Percentiles rank a stretch among this genome's conserved stretches.
These are phyloP conservation scores for Bretschneidera sinensis DNA, from an alignment of 345 rosid genomes.

Conservation along the genomic window DNA sequence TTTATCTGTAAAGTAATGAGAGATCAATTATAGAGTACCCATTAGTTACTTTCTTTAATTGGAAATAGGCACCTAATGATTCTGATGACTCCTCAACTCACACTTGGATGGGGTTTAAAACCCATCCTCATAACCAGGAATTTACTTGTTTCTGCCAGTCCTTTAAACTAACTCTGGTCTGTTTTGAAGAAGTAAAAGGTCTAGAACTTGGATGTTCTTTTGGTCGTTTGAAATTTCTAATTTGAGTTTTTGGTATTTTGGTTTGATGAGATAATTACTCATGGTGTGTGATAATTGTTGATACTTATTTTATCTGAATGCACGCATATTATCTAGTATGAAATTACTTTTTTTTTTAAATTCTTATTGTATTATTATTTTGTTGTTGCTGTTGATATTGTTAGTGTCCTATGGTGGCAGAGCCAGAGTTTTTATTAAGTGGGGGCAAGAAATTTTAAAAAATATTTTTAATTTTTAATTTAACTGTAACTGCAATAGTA, in stretches of 20 bases:
- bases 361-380: no score
- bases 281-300: background rate
- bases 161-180: background rate
- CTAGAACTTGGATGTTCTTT: background rate
- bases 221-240: background rate
- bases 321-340: no score
- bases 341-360: no score
- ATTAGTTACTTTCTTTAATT: background rate
- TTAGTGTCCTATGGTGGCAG: no score
- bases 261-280: background rate
- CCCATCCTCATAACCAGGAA: background rate
- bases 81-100: no score
- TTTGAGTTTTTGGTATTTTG: background rate
- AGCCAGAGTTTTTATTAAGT: no score
- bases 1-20: background rate
- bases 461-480: no score
- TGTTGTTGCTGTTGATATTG: background rate
- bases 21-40: background rate
- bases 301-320: no score
- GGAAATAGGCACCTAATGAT: no score
- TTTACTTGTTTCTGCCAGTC: background rate
- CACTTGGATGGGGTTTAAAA: background rate
- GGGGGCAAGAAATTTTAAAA: no score
- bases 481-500: no score
- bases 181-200: background rate